These are phyloP conservation scores for Halophytophthora batemanensis DNA, from an alignment of 352 stramenopile species.

Conservation along the genomic window DNA sequence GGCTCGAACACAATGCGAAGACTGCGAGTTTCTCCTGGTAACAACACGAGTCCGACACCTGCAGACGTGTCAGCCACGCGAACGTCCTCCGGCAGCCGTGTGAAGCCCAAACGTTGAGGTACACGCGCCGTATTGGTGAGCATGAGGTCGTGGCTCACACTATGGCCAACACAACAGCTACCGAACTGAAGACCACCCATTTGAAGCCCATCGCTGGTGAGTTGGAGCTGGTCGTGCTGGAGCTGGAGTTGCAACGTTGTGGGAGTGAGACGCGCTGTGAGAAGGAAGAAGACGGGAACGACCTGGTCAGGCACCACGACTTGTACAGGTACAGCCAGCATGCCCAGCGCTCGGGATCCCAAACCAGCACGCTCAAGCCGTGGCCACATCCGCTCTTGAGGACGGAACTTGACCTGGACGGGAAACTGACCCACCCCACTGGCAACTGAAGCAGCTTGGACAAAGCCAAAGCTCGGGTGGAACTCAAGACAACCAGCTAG, in stretches of 20 bases:
- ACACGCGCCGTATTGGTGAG: slow-evolving; percentile 31
- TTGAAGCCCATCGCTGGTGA: too few relatives aligned
- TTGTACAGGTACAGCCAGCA: slow-evolving; percentile 43
- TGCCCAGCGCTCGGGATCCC: slow-evolving; percentile 29
- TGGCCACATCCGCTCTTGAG: slow-evolving; percentile 42
- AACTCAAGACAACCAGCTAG: slow-evolving; percentile 75
- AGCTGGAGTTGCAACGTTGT: slow-evolving; percentile 6
- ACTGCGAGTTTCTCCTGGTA: slow-evolving; percentile 25
- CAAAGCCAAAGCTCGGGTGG: slow-evolving; percentile 80
- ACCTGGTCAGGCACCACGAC: slow-evolving; percentile 66
- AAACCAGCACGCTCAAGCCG: slow-evolving; percentile 40
- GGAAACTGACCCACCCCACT: slow-evolving; percentile 41
- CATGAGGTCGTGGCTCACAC: slow-evolving; percentile 23
- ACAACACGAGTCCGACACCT: slow-evolving; percentile 29
- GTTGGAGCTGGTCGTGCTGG: not conserved
- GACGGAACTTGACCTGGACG: slow-evolving; percentile 73
- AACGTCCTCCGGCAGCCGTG: slow-evolving; percentile 24
- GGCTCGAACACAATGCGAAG: slow-evolving; percentile 34
- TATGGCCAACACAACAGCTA: slow-evolving; percentile 34
- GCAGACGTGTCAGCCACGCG: slow-evolving; percentile 18
- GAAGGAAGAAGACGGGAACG: slow-evolving; percentile 34
- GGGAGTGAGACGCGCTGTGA: slow-evolving; percentile 31
- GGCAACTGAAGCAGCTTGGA: slow-evolving; percentile 44
- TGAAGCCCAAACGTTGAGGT: slow-evolving; percentile 33
- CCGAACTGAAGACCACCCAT: too few relatives aligned